Conservation (phyloP, 176 grass and related monocot genomes). For the maize (Zea mays) region Zm-B73-REFERENCE-NAM-5.0 NC_050096.1:293018001-293018500, state of each 20-base stretch:
- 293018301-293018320: neutral
- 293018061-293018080: neutral
- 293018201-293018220: neutral
- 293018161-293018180: neutral
- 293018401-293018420: neutral
- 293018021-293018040: neutral
- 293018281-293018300: neutral
- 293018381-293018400: neutral
- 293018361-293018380: neutral
- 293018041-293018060: neutral
- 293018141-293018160: neutral
- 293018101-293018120: neutral
- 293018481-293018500: neutral
- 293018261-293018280: neutral
- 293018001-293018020: neutral
- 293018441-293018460: neutral
- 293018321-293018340: neutral
- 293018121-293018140: neutral
- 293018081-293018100: constrained; percentile 1
- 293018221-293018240: constrained; percentile 1
- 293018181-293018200: constrained; percentile 5
- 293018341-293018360: neutral
- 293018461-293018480: neutral
- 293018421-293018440: neutral
- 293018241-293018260: neutral